Conservation (phyloP, 1,139 yeast genomes). For the Pichia cactophila region DNA sequence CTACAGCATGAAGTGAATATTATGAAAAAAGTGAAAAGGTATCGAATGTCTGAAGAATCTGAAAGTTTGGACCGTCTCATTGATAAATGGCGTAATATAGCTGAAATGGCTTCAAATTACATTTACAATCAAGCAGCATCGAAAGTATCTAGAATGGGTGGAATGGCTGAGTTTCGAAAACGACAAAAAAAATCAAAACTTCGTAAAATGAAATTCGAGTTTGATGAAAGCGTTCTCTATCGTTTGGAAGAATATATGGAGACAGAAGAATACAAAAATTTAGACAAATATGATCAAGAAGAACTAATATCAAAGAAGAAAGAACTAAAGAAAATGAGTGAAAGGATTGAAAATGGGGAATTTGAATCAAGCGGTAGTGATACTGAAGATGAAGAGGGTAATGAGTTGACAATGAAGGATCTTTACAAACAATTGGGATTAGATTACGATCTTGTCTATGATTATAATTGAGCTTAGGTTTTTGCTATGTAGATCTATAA, state of each 20-base stretch:
- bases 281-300: constrained; percentile 20
- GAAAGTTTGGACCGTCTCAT: constrained; percentile 27
- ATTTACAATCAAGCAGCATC: constrained; percentile 34
- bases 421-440: constrained; percentile 34
- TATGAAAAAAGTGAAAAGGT: constrained; percentile 31
- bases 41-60: constrained; percentile 23
- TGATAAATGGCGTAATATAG: constrained; percentile 37
- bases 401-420: constrained; percentile 37
- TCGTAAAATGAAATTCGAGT: constrained; percentile 28
- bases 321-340: constrained; percentile 29
- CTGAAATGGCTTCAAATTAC: constrained; percentile 37
- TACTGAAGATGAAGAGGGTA: constrained; percentile 14
- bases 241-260: constrained; percentile 29
- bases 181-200: constrained; percentile 30
- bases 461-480: not conserved
- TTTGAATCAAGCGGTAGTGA: constrained; percentile 21
- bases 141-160: constrained; percentile 38
- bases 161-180: constrained; percentile 34
- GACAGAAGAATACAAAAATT: constrained; percentile 23
- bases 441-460: constrained; percentile 33
- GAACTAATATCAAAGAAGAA: constrained; percentile 20
- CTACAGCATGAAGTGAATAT: constrained; percentile 26
- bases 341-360: constrained; percentile 23
- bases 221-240: constrained; percentile 29
- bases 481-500: not conserved